Base-by-base conservation (phyloP, 192 early-diverging fungal genomes). In the Coemansia sp. region DNA sequence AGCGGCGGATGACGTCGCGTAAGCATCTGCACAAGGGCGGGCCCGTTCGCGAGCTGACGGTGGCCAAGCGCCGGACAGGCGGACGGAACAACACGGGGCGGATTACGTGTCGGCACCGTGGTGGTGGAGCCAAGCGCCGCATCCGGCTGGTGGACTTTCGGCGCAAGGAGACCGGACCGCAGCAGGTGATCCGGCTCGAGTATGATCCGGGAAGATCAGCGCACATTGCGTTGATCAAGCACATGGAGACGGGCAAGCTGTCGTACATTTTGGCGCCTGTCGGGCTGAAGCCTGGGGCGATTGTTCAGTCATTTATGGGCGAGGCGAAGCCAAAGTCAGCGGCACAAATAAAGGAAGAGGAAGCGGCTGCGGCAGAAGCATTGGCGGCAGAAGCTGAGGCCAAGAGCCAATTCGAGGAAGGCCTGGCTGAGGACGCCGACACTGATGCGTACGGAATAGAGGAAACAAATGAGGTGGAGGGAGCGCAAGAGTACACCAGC, bases 171-270 rank as follows among this genome's bases (percentile, higher is more conserved):
- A 74, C 87, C 0, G 94, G 92, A 1, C 79, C 85, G 10, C 92
- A 94, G 57, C 75, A 88, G 59, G 93, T 98, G 9, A 79, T 93
- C 48, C 85, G 96, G n/a, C 78, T 95, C 25, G 96, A 98, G 79
- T 93, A 95, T 67, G 96, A 98, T 70, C 96, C 96, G 32, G 93
- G 94, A 65, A 82, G 96, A 15, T 88, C 86, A 37, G 94, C 89
- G 14, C 90, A 91, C 69, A 88, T 98, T 57, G 90, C 91, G 11
- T 75, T 98, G 69, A 85, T 98, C 67, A 85, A 86, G 51, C 87
- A 93, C 69, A 82, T 91, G 59, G 76, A 83, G 19, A 93, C 90
- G 23, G 88, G 88, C 65, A 85, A 87, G 64, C 84, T 90, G 65
- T 88, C 87, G 47, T 98, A 97, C 71, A 92, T 98, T 53, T 81